These are phyloP conservation scores for Cercospora janseana DNA, from an alignment of 2,329 filamentous ascomycete species.

Conservation along the genomic window DNA sequence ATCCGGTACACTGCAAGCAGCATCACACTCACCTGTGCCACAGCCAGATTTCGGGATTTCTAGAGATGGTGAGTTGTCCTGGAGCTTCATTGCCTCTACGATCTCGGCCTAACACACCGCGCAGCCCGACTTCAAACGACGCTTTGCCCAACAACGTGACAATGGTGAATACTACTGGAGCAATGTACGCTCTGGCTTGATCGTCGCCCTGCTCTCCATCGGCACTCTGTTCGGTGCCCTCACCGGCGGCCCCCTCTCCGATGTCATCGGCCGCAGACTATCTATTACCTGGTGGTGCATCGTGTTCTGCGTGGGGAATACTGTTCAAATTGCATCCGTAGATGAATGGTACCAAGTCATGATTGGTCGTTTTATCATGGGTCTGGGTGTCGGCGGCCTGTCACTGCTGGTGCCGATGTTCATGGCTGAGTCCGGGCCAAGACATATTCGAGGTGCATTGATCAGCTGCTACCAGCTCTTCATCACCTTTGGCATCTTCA, in stretches of 20 bases:
- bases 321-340: slow-evolving; percentile 62
- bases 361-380: slow-evolving; percentile 62
- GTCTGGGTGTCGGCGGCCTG: slow-evolving; percentile 62
- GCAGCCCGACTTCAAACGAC: slow-evolving; percentile 49
- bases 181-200: slow-evolving; percentile 60
- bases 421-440: slow-evolving; percentile 60
- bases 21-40: slow-evolving; percentile 48
- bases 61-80: slow-evolving; percentile 52
- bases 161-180: slow-evolving; percentile 46
- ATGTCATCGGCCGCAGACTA: slow-evolving; percentile 59
- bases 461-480: slow-evolving; percentile 64
- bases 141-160: slow-evolving; percentile 50
- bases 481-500: slow-evolving; percentile 65
- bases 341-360: slow-evolving; percentile 63
- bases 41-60: slow-evolving; percentile 60
- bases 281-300: slow-evolving; percentile 62
- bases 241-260: slow-evolving; percentile 58
- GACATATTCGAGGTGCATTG: slow-evolving; percentile 62
- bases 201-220: slow-evolving; percentile 58
- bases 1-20: neutral
- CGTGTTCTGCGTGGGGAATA: slow-evolving; percentile 62
- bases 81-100: neutral
- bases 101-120: neutral
- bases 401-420: slow-evolving; percentile 67
- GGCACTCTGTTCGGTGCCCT: slow-evolving; percentile 61